phyloP scores from a whole-genome alignment of 2,329 filamentous ascomycete species.

The Zopfia rhizophila region DNA sequence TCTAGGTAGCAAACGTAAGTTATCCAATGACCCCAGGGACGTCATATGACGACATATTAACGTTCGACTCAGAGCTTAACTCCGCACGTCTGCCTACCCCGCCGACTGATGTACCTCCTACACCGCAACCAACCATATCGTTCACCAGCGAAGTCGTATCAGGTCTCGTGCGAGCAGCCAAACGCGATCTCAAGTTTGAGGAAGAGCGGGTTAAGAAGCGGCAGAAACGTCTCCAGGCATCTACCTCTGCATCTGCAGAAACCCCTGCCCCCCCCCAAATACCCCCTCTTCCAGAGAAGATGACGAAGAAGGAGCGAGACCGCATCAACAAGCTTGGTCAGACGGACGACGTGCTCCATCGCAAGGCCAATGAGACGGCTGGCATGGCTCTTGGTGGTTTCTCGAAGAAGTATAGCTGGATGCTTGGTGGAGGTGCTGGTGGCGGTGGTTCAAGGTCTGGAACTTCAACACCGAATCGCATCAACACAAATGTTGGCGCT shows the following conservation, averaged over 20 bases:
- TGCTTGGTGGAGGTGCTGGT: constrained; percentile 65
- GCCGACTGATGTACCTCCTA: constrained; percentile 59
- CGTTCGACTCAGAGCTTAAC: constrained; percentile 27
- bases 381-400: constrained; percentile 77
- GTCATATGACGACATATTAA: neutral
- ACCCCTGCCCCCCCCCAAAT: constrained; percentile 35
- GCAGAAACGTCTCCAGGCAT: constrained; percentile 51
- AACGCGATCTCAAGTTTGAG: constrained; percentile 74
- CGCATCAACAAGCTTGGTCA: constrained; percentile 77
- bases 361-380: constrained; percentile 86
- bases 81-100: constrained; percentile 58
- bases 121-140: constrained; percentile 59
- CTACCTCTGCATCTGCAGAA: constrained; percentile 39
- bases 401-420: constrained; percentile 79
- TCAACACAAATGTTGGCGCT: constrained; percentile 36
- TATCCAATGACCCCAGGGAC: neutral
- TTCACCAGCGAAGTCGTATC: constrained; percentile 71
- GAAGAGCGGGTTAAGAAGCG: constrained; percentile 66
- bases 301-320: constrained; percentile 89
- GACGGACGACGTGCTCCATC: constrained; percentile 80
- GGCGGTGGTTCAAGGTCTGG: constrained; percentile 57
- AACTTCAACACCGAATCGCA: constrained; percentile 40
- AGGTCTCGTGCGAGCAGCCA: constrained; percentile 43
- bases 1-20: constrained; percentile 49
- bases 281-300: constrained; percentile 53